Evolutionary conservation across 495 filamentous ascomycete species (phyloP), one percentile per base, ranked within the genome.

Genomic region (Annulohypoxylon nitens): DNA sequence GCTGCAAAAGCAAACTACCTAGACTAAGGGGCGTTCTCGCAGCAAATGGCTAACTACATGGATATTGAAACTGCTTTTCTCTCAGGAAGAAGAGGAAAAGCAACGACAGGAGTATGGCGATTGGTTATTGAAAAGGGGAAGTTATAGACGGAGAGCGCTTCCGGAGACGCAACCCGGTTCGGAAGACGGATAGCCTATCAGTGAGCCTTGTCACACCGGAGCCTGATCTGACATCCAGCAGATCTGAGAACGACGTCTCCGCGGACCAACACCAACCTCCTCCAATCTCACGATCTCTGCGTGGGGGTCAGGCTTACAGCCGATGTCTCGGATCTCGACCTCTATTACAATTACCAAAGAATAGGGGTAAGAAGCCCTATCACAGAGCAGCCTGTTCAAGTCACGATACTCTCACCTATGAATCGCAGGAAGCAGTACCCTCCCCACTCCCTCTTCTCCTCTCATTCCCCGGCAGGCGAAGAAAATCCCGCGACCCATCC

Each of bases 131-230:
- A 6, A 30, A 30, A 30, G 30, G 30, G 20, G 20, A 0, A 23
- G 20, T 23, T 23, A 23, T 23, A 23, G 20, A 23, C 20, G 20
- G 20, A 23, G 20, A 23, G 20, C 20, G 20, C 20, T 23, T 23
- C 20, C 20, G 37, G 16, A 23, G 11, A 8, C 1, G 30, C 8
- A 59, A n/a, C 47, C 61, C 61, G 45, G 48, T 5, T 39, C 34
- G 11, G 20, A 39, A 41, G 48, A 12, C 41, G 16, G 16, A 18
- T 12, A 54, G 61, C 61, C 61, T 64, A 54, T 64, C 61, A 54
- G 20, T 47, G 4, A 54, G 18, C 33, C 61, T 12, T 54, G 61
- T 64, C 34, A 34, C n/a, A 64, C 61, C 48, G 47, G 57, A 14
- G 36, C 36, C 61, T 33, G 47, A 54, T 63, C 26, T 37, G 25